Percentiles rank a stretch among this genome's conserved stretches.
These are phyloP conservation scores for Suillus subluteus DNA, from an alignment of 768 basidiomycete genomes.

Conservation along the genomic window DNA sequence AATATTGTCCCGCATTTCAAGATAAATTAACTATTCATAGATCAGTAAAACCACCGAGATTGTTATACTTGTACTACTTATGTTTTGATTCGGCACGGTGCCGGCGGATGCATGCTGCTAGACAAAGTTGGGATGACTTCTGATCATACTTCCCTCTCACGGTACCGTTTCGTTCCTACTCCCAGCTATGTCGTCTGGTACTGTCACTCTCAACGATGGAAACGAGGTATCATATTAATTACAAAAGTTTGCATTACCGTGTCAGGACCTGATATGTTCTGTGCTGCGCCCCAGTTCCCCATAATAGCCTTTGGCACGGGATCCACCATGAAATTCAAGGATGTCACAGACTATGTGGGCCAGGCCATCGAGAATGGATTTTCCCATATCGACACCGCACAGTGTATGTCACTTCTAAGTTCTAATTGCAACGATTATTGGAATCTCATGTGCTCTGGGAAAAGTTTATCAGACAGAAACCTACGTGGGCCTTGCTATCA, in stretches of 20 bases:
- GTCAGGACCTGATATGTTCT: background rate
- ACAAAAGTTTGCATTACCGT: background rate
- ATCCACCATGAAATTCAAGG: slow-evolving; percentile 40
- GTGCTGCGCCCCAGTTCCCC: slow-evolving; percentile 48
- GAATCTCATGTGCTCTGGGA: background rate
- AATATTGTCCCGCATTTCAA: too few relatives aligned
- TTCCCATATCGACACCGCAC: slow-evolving; percentile 66
- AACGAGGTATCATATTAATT: slow-evolving; percentile 32
- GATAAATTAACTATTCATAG: background rate
- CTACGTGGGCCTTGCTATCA: slow-evolving; percentile 43
- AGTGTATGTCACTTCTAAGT: slow-evolving; percentile 38
- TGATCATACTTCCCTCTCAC: background rate
- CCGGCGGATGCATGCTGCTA: background rate
- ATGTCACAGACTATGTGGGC: slow-evolving; percentile 56
- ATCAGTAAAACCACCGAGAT: background rate
- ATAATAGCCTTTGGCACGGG: slow-evolving; percentile 67
- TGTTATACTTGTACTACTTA: background rate
- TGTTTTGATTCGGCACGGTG: too few relatives aligned
- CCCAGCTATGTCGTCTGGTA: slow-evolving; percentile 42
- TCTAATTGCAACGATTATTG: slow-evolving; percentile 2
- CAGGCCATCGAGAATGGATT: slow-evolving; percentile 65
- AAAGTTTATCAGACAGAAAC: slow-evolving; percentile 37
- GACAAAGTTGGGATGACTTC: background rate
- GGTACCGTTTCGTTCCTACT: background rate
- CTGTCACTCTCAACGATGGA: slow-evolving; percentile 45